Base-by-base conservation (phyloP, 495 filamentous ascomycete genomes). In the Lasiosphaeria miniovina region DNA sequence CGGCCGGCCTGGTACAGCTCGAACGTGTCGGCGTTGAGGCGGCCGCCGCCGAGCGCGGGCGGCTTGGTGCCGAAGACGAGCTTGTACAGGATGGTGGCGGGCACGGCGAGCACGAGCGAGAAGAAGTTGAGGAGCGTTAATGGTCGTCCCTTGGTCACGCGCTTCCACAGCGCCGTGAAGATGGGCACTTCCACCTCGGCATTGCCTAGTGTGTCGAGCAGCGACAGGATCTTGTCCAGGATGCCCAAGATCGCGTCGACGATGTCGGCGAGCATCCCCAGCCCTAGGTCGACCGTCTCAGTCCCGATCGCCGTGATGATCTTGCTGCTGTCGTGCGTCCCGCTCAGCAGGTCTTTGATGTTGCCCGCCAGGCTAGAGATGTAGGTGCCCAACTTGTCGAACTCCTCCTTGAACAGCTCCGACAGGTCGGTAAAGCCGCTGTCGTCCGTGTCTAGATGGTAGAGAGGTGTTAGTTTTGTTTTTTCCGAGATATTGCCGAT, bases 61-160 rank as follows among this genome's bases (percentile, higher is more conserved):
- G 45, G 45, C 9, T 11, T 17, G 45, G 6, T 6, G 45, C 45
- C 45, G 10, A 6, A 49, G 12, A 49, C 6, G 45, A 49, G 8
- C n/a, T 49, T 49, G n/a, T 49, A 17, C 45, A 49, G 10, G n/a
- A 49, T 49, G 10, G 45, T 49, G 45, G 45, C n/a, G 10, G 45
- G 45, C 6, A 49, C 17, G 45, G 45, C 45, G 10, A 49, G 6
- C n/a, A 49, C 10, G 10, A 49, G 45, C 8, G 45, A 49, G 45
- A 49, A 17, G 45, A 11, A 49, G 45, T 15, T 17, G 45, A 49
- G 10, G 10, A 49, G 45, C 1, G 45, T 49, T 1, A 49, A 15
- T 49, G 45, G 45, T 6, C 45, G 45, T 6, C n/a, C 45, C 6
- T 15, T 15, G 45, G 45, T 17, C 10, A 4, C 17, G 45, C 9